phyloP scores from a whole-genome alignment of 441 rosid genomes.

The Syzygium syzygioides region DNA sequence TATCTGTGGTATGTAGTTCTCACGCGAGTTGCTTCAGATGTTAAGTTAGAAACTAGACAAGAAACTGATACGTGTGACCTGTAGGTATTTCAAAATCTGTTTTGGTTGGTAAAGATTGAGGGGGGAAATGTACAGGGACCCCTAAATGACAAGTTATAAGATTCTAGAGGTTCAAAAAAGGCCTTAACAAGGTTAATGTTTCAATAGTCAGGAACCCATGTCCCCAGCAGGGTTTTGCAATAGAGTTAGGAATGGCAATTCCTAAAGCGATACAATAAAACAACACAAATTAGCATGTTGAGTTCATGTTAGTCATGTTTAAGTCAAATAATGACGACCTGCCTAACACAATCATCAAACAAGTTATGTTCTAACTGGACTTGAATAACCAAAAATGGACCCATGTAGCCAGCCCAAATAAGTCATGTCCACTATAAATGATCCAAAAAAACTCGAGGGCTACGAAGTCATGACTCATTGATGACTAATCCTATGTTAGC shows the following conservation, averaged over 20 bases:
- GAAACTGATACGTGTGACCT: not conserved
- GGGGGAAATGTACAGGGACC: not conserved
- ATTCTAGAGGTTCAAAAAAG: not conserved
- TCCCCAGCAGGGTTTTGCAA: not conserved
- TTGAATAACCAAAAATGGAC: not conserved
- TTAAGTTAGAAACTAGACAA: not conserved
- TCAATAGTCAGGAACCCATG: not conserved
- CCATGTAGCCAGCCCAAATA: not conserved
- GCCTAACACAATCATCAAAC: not conserved
- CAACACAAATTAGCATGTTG: not conserved
- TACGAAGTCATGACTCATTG: not conserved
- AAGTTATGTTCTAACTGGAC: not conserved
- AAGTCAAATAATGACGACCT: not conserved
- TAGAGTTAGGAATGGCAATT: not conserved
- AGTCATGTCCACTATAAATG: not conserved
- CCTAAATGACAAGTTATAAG: not conserved
- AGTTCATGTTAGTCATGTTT: not conserved
- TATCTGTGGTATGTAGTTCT: conserved; percentile 13
- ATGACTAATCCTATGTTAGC: not conserved
- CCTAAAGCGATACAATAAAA: not conserved
- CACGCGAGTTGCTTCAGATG: not conserved
- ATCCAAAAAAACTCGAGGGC: not conserved
- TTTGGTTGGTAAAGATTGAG: not conserved
- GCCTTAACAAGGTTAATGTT: not conserved
- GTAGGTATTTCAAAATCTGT: not conserved